phyloP scores from a whole-genome alignment of 1,284 basidiomycete species.

The Microbotryomycetes sp. region DNA sequence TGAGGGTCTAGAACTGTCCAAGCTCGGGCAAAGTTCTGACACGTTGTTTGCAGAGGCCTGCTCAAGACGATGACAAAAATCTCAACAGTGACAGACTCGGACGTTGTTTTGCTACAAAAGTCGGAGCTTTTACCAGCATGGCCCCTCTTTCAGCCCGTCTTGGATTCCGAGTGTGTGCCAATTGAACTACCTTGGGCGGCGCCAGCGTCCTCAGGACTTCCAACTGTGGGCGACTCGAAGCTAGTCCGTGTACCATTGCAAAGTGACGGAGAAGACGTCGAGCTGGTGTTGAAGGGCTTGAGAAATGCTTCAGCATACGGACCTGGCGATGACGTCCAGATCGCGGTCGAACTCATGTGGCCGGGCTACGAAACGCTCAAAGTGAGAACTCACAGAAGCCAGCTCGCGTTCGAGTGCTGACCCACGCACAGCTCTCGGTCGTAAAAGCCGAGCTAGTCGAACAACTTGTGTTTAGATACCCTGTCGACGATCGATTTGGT shows the following conservation, averaged over 20 bases:
- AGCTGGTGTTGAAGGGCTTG: conserved; percentile 10
- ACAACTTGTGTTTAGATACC: conserved; percentile 17
- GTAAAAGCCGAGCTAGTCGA: conserved; percentile 18
- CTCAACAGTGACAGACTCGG: conserved; percentile 2
- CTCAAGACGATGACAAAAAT: conserved; percentile 7
- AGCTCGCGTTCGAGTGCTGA: no score
- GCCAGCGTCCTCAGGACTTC: neutral
- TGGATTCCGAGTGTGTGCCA: conserved; percentile 2
- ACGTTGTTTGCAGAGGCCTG: neutral
- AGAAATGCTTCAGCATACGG: conserved; percentile 14
- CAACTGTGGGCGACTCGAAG: conserved; percentile 13
- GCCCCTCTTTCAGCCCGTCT: conserved; percentile 13
- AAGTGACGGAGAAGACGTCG: neutral
- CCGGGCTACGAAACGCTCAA: conserved; percentile 3
- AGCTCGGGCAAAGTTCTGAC: neutral
- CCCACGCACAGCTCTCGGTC: conserved; percentile 8
- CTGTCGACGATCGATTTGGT: neutral
- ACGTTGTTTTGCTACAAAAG: conserved; percentile 17
- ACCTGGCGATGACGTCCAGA: conserved; percentile 13
- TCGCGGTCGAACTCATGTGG: conserved; percentile 15
- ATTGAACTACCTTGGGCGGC: conserved; percentile 10
- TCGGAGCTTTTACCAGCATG: conserved; percentile 19
- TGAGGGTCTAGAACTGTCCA: neutral
- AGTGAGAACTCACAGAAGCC: no score
- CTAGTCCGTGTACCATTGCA: neutral